Base-by-base conservation (phyloP, 177 flowering plant genomes). In the Vitis hybrid region DNA sequence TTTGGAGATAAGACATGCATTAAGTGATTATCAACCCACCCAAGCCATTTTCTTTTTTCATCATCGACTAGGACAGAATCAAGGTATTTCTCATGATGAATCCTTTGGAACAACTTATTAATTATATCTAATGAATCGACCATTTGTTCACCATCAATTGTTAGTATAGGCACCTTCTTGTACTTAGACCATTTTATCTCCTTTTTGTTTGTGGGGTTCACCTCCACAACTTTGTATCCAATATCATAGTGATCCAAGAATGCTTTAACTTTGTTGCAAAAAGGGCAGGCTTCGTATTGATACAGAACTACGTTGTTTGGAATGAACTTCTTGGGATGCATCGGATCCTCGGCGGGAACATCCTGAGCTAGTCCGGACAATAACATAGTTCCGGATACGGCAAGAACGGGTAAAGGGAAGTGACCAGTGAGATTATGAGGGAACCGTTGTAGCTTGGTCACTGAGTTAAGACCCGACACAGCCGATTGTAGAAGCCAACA, bases 231-330 rank as follows among this genome's bases (percentile, higher is more conserved):
- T 78, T 85, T 82, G 85, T 92, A 91, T 2, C 92, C 86, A 58
- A 92, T 82, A 56, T 86, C 84, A 72, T 92, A 80, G 75, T 86
- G 89, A 71, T 92, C 95, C 82, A 92, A 64, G 79, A 92, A 89
- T 30, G 95, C 97, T 90, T 86, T 92, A 52, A 92, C 92, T 73
- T 90, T 87, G 82, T 92, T 92, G 79, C 97, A 92, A 79, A 90
- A 92, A 45, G 95, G 97, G 75, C 97, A 92, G 68, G 95, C 97
- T 77, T 92, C 93, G 73, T 90, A 90, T 85, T 92, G 97, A 67
- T 86, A 92, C 49, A 92, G 89, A 21, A 87, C 89, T 21, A 91
- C 89, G 14, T 91, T 88, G 14, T 86, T 78, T 18, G 87, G 86
- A 0, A 56, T 62, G 64, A 77, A 74, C 45, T 80, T 74, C 48